Percentiles rank a stretch among this genome's conserved stretches.
phyloP scores from a whole-genome alignment of 148 eudicot species.

The Rhododendron vialii region DNA sequence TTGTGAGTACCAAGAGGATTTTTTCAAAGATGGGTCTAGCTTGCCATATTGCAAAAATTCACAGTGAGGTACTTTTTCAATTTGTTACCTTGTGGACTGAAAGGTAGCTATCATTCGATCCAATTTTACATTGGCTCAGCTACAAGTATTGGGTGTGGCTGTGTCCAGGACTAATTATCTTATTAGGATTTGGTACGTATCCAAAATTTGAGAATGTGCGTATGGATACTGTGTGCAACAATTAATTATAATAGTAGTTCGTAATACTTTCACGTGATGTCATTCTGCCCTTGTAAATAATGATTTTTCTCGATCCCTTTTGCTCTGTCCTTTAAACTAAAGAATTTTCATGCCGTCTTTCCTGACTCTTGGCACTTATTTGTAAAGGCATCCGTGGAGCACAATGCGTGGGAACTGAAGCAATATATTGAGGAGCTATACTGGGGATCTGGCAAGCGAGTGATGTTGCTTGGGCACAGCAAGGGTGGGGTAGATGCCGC shows the following conservation, averaged over 20 bases:
- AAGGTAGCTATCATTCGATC: not conserved
- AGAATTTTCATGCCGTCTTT: not conserved
- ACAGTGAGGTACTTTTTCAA: slow-evolving; percentile 64
- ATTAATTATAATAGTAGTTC: not conserved
- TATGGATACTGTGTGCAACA: not conserved
- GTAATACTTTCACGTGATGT: not conserved
- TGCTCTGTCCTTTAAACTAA: not conserved
- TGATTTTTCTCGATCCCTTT: not conserved
- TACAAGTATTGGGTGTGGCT: not conserved
- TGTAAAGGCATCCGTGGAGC: slow-evolving; percentile 83
- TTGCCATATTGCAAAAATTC: slow-evolving; percentile 93
- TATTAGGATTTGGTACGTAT: not conserved
- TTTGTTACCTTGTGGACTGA: not conserved
- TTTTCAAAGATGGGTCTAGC: slow-evolving; percentile 95
- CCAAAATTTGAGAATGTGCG: not conserved
- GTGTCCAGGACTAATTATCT: not conserved
- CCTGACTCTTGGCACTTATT: not conserved
- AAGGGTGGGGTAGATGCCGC: slow-evolving; percentile 98
- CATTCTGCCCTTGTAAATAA: not conserved
- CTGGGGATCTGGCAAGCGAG: slow-evolving; percentile 91
- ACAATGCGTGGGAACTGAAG: slow-evolving; percentile 80
- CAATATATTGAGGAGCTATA: slow-evolving; percentile 83
- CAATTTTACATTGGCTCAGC: not conserved
- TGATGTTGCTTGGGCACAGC: slow-evolving; percentile 97
- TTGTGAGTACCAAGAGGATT: slow-evolving; percentile 69